Evolutionary conservation across 495 filamentous ascomycete genomes (phyloP).

Genomic region (Annulohypoxylon moriforme): DNA sequence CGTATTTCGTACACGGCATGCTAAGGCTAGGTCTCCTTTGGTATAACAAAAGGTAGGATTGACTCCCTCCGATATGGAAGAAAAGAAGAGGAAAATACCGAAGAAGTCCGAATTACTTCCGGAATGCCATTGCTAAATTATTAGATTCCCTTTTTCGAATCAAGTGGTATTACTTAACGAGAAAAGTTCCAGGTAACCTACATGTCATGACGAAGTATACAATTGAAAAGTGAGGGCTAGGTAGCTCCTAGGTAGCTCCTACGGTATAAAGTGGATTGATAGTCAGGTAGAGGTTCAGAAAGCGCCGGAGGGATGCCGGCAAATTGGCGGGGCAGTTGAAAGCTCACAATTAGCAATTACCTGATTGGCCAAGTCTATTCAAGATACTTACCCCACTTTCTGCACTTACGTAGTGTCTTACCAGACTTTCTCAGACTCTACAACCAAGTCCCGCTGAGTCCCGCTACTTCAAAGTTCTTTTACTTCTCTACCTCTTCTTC

Average conservation of each 20-base stretch:
- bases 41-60: slow-evolving; percentile 4
- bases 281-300: background rate
- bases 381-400: slow-evolving; percentile 35
- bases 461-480: background rate
- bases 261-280: background rate
- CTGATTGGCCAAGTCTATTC: slow-evolving; percentile 30
- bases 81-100: slow-evolving; percentile 20
- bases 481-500: slow-evolving; percentile 8
- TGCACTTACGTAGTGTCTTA: slow-evolving; percentile 36
- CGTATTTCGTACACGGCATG: slow-evolving; percentile 19
- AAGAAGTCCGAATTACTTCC: slow-evolving; percentile 23
- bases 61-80: background rate
- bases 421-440: slow-evolving; percentile 3
- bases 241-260: background rate
- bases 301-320: slow-evolving; percentile 40
- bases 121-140: slow-evolving; percentile 3
- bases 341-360: slow-evolving; percentile 42
- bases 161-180: background rate
- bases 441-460: background rate
- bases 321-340: slow-evolving; percentile 40
- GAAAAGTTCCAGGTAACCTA: slow-evolving; percentile 6
- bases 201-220: slow-evolving; percentile 3
- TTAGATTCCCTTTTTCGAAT: slow-evolving; percentile 4
- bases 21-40: slow-evolving; percentile 1
- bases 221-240: background rate